Conservation (phyloP, 179 eudicot genomes). For the Spergularia azorica region DNA sequence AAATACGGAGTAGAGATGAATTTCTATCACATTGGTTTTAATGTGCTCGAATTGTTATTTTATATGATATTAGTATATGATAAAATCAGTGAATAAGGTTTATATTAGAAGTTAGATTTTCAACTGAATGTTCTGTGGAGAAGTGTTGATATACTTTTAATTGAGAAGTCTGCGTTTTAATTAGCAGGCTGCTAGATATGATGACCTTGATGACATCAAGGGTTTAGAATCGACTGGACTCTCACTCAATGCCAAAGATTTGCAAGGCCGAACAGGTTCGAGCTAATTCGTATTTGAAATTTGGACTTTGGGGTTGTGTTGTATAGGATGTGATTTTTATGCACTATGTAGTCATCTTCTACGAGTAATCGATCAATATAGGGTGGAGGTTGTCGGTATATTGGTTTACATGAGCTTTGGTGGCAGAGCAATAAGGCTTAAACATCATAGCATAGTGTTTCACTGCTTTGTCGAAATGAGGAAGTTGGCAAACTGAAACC, state of each 20-base stretch:
- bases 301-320: background rate
- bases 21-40: background rate
- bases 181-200: constrained; percentile 84
- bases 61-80: background rate
- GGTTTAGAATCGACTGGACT: constrained; percentile 61
- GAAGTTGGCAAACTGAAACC: too few species aligned
- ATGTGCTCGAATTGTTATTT: background rate
- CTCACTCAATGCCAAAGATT: constrained; percentile 67
- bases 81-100: background rate
- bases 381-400: too few species aligned
- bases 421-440: background rate
- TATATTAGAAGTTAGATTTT: background rate
- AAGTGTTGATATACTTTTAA: background rate
- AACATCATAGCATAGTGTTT: background rate
- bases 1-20: background rate
- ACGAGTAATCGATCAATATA: background rate
- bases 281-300: background rate
- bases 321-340: too few species aligned
- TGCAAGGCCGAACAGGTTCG: constrained; percentile 79
- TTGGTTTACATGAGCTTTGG: too few species aligned
- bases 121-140: background rate
- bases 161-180: background rate
- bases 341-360: background rate
- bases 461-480: too few species aligned
- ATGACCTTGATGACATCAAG: constrained; percentile 69